phyloP scores from a whole-genome alignment of 2,329 filamentous ascomycete genomes.

The Raffaelea arxii region DNA sequence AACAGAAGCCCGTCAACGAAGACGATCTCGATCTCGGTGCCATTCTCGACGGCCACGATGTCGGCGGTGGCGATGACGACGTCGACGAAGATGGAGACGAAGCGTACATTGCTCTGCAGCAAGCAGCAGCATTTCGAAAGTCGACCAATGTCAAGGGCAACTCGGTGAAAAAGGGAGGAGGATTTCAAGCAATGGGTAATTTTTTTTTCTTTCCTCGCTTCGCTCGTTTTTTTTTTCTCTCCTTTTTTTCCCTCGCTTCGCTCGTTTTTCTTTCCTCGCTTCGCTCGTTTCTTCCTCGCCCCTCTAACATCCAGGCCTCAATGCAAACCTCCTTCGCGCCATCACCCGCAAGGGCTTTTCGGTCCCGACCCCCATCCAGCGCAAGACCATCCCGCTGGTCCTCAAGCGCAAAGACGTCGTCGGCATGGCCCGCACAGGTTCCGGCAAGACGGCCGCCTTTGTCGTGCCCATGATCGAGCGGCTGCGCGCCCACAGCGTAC shows the following conservation, averaged over 20 bases:
- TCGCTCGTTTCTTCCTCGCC: background rate
- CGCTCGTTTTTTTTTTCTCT: background rate
- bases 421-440: constrained; percentile 97
- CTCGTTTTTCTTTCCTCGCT: background rate
- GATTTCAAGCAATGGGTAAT: constrained; percentile 87
- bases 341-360: constrained; percentile 92
- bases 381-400: constrained; percentile 89
- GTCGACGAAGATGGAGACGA: constrained; percentile 62
- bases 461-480: constrained; percentile 98
- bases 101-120: constrained; percentile 81
- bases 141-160: constrained; percentile 71
- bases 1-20: constrained; percentile 17
- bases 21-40: constrained; percentile 48
- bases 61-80: constrained; percentile 18
- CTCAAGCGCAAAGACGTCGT: constrained; percentile 92
- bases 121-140: constrained; percentile 83
- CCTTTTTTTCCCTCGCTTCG: background rate
- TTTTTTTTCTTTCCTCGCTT: background rate
- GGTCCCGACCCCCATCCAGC: constrained; percentile 92
- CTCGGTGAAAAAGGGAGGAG: constrained; percentile 87
- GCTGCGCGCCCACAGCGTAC: constrained; percentile 76
- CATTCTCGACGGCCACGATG: constrained; percentile 47
- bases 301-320: constrained; percentile 51
- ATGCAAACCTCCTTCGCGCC: constrained; percentile 73
- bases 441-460: constrained; percentile 95